phyloP scores from a whole-genome alignment of 371 early-diverging fungal genomes.

The Mortierella sp. region DNA sequence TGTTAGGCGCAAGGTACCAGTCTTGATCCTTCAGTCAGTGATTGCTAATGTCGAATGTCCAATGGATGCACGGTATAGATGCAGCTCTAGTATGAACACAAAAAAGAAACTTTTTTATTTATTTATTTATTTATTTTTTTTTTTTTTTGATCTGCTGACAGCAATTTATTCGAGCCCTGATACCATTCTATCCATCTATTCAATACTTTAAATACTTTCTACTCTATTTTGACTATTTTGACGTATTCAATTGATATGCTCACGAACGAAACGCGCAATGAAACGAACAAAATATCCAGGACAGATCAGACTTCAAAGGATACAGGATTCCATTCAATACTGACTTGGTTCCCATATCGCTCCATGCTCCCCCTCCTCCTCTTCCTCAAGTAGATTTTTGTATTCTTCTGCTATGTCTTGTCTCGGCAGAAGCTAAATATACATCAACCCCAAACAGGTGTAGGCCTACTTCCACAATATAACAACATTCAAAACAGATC shows the following conservation, averaged over 20 bases:
- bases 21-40: not conserved
- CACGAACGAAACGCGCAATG: not conserved
- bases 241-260: not conserved
- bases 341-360: not conserved
- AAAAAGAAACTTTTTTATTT: not conserved
- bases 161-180: not conserved
- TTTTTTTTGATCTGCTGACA: constrained; percentile 8
- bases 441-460: too few species aligned
- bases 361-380: not conserved
- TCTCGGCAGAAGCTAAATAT: not conserved
- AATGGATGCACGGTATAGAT: not conserved
- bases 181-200: not conserved
- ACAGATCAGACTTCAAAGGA: not conserved
- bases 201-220: not conserved
- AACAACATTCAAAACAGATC: constrained; percentile 23
- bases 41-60: not conserved
- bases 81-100: not conserved
- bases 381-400: not conserved
- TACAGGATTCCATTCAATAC: not conserved
- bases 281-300: not conserved
- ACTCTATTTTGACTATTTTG: not conserved
- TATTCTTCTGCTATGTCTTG: not conserved
- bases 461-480: not conserved
- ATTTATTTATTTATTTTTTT: not conserved
- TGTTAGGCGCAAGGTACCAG: not conserved